phyloP scores from a whole-genome alignment of 2,329 filamentous ascomycete species.

The Colletotrichum tanaceti region DNA sequence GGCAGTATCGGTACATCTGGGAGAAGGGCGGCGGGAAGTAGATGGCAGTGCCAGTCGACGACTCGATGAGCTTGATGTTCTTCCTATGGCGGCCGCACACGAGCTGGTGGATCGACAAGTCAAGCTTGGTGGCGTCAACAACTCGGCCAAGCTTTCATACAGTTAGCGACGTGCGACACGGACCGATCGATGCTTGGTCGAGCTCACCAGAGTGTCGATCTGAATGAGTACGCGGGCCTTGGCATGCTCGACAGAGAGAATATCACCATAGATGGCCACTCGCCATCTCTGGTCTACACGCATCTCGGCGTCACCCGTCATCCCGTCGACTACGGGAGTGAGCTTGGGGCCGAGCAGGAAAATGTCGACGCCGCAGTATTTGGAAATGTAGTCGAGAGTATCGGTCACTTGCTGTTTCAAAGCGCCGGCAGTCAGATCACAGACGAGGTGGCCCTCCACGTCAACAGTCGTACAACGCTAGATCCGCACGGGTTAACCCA shows the following conservation, averaged over 20 bases:
- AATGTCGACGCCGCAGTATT: slow-evolving; percentile 93
- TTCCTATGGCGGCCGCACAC: slow-evolving; percentile 94
- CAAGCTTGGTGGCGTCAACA: slow-evolving; percentile 84
- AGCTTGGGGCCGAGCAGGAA: slow-evolving; percentile 94
- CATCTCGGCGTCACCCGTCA: slow-evolving; percentile 83
- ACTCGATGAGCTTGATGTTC: slow-evolving; percentile 98
- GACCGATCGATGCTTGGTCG: background rate
- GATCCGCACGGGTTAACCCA: slow-evolving; percentile 45
- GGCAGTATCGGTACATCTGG: slow-evolving; percentile 89
- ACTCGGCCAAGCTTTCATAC: slow-evolving; percentile 71
- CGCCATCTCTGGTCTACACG: slow-evolving; percentile 91
- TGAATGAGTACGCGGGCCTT: slow-evolving; percentile 97
- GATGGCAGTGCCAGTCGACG: slow-evolving; percentile 93
- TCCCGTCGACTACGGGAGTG: slow-evolving; percentile 78
- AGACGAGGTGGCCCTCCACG: slow-evolving; percentile 89
- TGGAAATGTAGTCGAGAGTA: slow-evolving; percentile 87
- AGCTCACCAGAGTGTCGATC: slow-evolving; percentile 87
- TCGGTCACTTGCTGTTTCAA: slow-evolving; percentile 82
- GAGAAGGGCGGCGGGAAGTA: slow-evolving; percentile 98
- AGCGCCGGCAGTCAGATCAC: slow-evolving; percentile 71
- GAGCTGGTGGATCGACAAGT: slow-evolving; percentile 88
- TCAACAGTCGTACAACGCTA: slow-evolving; percentile 95
- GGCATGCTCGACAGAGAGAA: slow-evolving; percentile 94
- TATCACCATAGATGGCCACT: slow-evolving; percentile 93
- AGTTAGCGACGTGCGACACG: slow-evolving; percentile 31